Evolutionary conservation across 192 early-diverging fungal genomes (phyloP).

Genomic region (Coemansia sp.): DNA sequence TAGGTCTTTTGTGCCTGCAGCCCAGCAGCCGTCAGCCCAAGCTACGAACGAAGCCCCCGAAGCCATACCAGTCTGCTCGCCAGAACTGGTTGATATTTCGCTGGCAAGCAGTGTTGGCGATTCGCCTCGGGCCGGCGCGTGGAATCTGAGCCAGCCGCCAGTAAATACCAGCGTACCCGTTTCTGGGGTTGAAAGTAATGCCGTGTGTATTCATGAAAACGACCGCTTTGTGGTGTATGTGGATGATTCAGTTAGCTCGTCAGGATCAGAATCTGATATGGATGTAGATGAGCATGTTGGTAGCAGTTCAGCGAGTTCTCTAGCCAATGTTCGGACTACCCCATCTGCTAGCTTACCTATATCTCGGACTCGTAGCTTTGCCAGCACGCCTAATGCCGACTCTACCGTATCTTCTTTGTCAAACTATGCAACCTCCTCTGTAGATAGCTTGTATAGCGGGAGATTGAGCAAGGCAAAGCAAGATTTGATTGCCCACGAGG

Average conservation of each 20-base stretch:
- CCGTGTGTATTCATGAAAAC: slow-evolving; percentile 14
- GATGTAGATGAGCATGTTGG: slow-evolving; percentile 13
- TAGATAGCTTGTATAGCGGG: neutral
- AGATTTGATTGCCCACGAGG: slow-evolving; percentile 25
- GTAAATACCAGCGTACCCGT: neutral
- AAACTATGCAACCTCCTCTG: neutral
- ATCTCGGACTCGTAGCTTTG: slow-evolving; percentile 3
- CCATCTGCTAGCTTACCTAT: neutral
- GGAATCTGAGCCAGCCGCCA: neutral
- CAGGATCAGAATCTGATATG: slow-evolving; percentile 9
- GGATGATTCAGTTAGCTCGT: slow-evolving; percentile 5
- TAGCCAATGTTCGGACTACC: neutral
- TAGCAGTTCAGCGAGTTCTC: neutral
- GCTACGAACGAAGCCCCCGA: no score
- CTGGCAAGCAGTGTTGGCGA: neutral
- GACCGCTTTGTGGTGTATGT: slow-evolving; percentile 32
- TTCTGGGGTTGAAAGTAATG: neutral
- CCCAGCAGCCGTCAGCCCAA: no score
- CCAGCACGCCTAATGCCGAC: neutral
- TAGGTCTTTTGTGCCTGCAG: neutral
- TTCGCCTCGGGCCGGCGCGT: neutral
- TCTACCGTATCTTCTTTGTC: neutral
- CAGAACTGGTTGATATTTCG: neutral
- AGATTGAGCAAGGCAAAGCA: slow-evolving; percentile 22
- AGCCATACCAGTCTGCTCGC: neutral